Conservation (phyloP, 148 eudicot genomes). For the Pouteria glomerata region DNA sequence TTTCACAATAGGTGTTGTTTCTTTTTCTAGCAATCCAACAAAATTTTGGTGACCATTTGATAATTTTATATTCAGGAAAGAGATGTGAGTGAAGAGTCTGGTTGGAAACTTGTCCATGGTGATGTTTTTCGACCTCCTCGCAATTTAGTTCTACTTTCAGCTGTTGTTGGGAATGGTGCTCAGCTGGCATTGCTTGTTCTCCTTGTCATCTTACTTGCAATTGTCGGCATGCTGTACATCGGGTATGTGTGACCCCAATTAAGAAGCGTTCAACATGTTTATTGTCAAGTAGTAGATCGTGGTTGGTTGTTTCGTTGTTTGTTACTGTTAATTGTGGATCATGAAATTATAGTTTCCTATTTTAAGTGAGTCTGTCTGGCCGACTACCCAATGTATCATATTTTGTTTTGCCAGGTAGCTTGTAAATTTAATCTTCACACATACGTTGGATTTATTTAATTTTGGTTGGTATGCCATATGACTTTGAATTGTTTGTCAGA, state of each 20-base stretch:
- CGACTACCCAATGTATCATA: neutral
- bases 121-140: constrained; percentile 90
- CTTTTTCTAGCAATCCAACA: neutral
- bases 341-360: neutral
- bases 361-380: neutral
- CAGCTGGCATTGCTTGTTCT: constrained; percentile 82
- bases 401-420: neutral
- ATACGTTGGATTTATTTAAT: neutral
- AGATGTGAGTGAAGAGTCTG: constrained; percentile 92
- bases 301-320: neutral
- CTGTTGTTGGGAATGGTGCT: constrained; percentile 88
- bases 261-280: neutral
- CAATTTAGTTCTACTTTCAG: constrained; percentile 60
- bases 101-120: constrained; percentile 87
- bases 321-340: neutral
- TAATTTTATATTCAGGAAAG: constrained; percentile 50
- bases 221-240: constrained; percentile 76
- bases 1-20: neutral
- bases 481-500: neutral
- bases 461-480: neutral
- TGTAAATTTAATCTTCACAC: neutral
- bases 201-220: constrained; percentile 81
- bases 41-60: neutral
- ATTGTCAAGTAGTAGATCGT: neutral
- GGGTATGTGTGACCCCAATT: constrained; percentile 44